Evolutionary conservation across 2,329 filamentous ascomycete species (phyloP), one percentile per base, ranked within the genome.

Genomic region (Botrytis byssoidea): DNA sequence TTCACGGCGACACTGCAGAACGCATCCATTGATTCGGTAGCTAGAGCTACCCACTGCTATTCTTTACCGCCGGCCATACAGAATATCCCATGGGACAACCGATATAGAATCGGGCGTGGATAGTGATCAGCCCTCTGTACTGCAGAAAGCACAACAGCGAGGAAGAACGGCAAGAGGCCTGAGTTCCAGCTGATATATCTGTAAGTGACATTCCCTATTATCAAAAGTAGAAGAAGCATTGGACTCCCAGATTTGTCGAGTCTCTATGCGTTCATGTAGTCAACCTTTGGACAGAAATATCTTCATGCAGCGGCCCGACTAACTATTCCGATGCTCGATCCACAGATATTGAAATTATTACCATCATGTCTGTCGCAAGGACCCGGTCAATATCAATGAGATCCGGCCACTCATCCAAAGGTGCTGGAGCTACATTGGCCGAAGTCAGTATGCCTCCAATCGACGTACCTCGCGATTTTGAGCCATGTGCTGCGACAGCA

Each of bases 401-500:
- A 79, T 89, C 88, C 59, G 87, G 85, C 75, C 86, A 87, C 55
- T 88, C 86, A 68, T 77, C 79, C 64, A 79, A 77, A 61, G 85
- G 84, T 71, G 83, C 83, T 74, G 79, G 82, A 73, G 80, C 82
- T 44, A 83, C 85, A 79, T 81, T 85, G 79, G 84, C 85, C 81
- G 86, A 90, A 79, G 87, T 87, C 79, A 83, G 72, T 73, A 86
- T 88, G 85, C 84, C 87, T 73, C 81, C 86, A 61, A 84, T 73
- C 37, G 83, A 85, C 71, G 82, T 86, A 37, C 81, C 85, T 76
- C 86, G 85, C 78, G 88, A 90, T 75, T 94, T 98, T 78, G 92
- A 96, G 78, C 93, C 96, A 74, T 97, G 93, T 82, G 94, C 94
- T 29, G 94, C 96, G 44, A 98, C 96, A 7, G 93, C 93, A 2